Base-by-base conservation (phyloP, 202 grass and related monocot species). In the Schoenoplectus triqueter region DNA sequence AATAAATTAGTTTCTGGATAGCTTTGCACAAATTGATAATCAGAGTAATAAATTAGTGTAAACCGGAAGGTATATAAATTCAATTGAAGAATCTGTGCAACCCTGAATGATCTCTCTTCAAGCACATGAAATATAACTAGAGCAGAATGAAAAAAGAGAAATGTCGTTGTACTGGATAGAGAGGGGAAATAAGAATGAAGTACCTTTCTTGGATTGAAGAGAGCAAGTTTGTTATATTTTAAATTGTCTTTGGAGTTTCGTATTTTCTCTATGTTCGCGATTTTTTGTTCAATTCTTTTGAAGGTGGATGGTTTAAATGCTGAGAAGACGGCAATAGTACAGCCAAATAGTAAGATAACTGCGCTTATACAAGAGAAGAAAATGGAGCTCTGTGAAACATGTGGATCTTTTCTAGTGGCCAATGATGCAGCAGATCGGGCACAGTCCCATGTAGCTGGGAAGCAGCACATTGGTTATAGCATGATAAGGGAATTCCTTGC, bases 341-440 rank as follows among this genome's bases (percentile, higher is more conserved):
- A 92, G 80, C 88, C 92, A 90, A 90, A 92, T 80, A 91, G 85
- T 72, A 97, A 97, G 87, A 83, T 77, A 44, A 77, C 84, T 64
- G 90, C 93, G 54, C 90, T 97, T 92, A 82, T 85, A 17, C 86
- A 90, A 66, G 94, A 97, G 78, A 97, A 97, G 80, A 97, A 97
- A 86, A 97, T 97, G 94, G 92, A 91, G 85, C 87, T 97, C 51
- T 97, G 94, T 64, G 94, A 97, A 81, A 91, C 87, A 55, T 97
- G 94, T 65, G 94, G 92, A 17, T 97, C 94, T 13, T 97, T 97
- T 86, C 85, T 97, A 85, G 85, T 97, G 63, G n/a, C 94, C 1
- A 93, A 97, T 85, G 94, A 97, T 91, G 94, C 89, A 56, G 86
- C 89, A 75, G 92, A 97, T 86, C 90, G 94, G 81, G 93, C 94